Evolutionary conservation across 805 yeast genomes (phyloP).

Genomic region (Ogataea allantospora): DNA sequence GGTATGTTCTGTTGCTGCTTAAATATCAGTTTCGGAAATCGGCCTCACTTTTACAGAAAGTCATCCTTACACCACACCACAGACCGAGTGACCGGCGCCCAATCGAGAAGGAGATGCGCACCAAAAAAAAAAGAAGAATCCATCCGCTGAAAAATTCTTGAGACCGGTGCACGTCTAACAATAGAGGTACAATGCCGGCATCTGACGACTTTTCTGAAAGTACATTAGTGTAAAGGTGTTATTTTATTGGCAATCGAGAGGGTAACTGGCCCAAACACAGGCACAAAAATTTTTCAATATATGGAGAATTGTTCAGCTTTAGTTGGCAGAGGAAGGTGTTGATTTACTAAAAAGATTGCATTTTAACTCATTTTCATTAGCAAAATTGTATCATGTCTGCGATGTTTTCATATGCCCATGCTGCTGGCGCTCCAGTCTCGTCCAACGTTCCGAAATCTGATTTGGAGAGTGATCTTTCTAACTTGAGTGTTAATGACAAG

Average conservation of each 20-base stretch:
- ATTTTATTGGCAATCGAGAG: no score
- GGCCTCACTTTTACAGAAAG: no score
- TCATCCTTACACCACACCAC: constrained; percentile 4
- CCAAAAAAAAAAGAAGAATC: not conserved
- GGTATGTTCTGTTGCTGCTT: constrained; percentile 6
- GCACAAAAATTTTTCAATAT: constrained; percentile 12
- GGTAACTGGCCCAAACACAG: constrained; percentile 10
- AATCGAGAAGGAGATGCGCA: not conserved
- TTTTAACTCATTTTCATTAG: constrained; percentile 3
- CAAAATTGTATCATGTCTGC: constrained; percentile 22
- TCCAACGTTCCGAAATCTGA: constrained; percentile 5
- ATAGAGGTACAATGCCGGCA: no score
- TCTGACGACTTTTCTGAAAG: no score
- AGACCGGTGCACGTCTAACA: no score
- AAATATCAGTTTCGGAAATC: no score
- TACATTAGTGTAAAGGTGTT: no score
- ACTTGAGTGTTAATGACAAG: constrained; percentile 11
- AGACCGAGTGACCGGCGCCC: constrained; percentile 2
- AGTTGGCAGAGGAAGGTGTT: constrained; percentile 13
- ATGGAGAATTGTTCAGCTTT: constrained; percentile 14
- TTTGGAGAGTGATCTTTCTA: constrained; percentile 15
- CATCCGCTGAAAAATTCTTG: not conserved
- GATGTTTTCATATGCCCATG: constrained; percentile 34
- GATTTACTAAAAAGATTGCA: constrained; percentile 8
- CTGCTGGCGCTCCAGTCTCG: constrained; percentile 29